Conservation (phyloP, 176 grass and related monocot genomes). For the Ensete ventricosum region DNA sequence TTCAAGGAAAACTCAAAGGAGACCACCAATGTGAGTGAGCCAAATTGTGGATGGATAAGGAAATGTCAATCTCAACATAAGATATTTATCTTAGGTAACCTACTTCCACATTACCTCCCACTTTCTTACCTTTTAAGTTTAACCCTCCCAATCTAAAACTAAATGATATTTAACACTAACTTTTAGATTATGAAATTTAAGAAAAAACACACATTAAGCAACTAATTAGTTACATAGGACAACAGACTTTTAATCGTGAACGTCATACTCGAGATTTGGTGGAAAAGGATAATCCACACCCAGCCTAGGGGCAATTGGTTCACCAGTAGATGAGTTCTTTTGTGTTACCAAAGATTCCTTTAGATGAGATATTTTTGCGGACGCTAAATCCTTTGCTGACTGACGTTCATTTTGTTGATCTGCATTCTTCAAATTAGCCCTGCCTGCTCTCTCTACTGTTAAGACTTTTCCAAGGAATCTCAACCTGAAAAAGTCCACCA, state of each 20-base stretch:
- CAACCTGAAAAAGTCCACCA: slow-evolving; percentile 44
- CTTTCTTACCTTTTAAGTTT: background rate
- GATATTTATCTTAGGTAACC: no score
- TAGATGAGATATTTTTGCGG: slow-evolving; percentile 20
- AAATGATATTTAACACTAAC: background rate
- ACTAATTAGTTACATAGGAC: background rate
- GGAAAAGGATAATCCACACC: slow-evolving; percentile 91
- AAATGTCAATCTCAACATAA: no score
- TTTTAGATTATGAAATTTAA: background rate
- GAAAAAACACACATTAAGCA: background rate
- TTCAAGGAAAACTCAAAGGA: no score
- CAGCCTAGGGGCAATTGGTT: slow-evolving; percentile 68
- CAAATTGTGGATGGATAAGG: no score
- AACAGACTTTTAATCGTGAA: background rate
- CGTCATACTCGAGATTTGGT: slow-evolving; percentile 77
- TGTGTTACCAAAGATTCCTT: slow-evolving; percentile 31
- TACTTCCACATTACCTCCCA: background rate
- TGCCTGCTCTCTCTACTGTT: slow-evolving; percentile 54
- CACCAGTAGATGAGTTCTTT: slow-evolving; percentile 37
- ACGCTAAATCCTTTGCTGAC: slow-evolving; percentile 14
- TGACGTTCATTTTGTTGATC: slow-evolving; percentile 37
- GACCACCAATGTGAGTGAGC: no score
- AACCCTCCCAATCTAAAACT: background rate
- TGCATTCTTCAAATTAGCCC: slow-evolving; percentile 30
- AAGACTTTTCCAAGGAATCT: slow-evolving; percentile 81